These are phyloP conservation scores for Allium sativum DNA, from an alignment of 106 monocot species.

Conservation along the genomic window DNA sequence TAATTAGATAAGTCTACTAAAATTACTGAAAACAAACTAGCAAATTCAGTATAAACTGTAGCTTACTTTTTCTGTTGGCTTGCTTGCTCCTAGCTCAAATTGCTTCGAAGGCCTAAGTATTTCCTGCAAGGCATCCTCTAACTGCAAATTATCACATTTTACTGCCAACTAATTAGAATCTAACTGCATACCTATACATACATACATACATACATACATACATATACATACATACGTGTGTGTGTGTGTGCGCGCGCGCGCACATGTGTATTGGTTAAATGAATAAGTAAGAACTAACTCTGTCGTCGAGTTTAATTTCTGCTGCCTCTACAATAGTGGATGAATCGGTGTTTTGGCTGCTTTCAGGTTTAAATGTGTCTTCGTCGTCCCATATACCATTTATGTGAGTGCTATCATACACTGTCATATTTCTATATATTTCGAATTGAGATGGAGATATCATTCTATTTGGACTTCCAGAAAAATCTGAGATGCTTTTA, in stretches of 20 bases:
- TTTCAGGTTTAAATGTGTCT: conserved; percentile 33
- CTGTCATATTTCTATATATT: conserved; percentile 27
- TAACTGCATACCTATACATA: background rate
- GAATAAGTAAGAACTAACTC: conserved; percentile 11
- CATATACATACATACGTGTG: too few relatives aligned
- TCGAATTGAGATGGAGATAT: conserved; percentile 32
- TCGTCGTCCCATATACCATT: conserved; percentile 17
- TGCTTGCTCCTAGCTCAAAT: conserved; percentile 37
- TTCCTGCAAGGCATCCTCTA: conserved; percentile 22
- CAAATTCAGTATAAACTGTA: too few relatives aligned
- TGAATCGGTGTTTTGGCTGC: conserved; percentile 28
- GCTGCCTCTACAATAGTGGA: conserved; percentile 26
- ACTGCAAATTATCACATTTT: conserved; percentile 8
- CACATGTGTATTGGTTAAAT: background rate
- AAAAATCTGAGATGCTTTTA: background rate
- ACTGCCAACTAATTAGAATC: background rate
- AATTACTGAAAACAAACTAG: too few relatives aligned
- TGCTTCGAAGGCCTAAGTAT: conserved; percentile 16
- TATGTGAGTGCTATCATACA: conserved; percentile 31
- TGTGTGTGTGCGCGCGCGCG: too few relatives aligned
- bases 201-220: too few relatives aligned
- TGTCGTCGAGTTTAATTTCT: conserved; percentile 23
- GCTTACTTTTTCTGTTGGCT: conserved; percentile 36
- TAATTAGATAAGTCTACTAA: background rate
- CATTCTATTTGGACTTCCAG: conserved; percentile 33